Base-by-base conservation (phyloP, 2,329 filamentous ascomycete species). In the Phyllosticta capitalensis region DNA sequence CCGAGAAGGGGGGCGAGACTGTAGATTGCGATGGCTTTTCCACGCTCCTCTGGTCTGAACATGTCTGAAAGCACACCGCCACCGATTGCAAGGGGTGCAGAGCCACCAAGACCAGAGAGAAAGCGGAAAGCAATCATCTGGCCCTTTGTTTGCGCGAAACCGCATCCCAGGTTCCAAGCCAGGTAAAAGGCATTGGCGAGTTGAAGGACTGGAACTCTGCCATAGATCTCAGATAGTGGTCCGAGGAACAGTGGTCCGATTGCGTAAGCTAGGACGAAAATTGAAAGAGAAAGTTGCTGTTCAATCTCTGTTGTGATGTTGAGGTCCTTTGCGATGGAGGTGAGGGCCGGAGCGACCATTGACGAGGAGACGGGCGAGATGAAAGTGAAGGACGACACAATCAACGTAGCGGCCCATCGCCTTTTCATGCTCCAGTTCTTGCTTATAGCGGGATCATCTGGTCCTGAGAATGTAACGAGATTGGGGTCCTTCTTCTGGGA, bases 1-100 rank as follows among this genome's bases (percentile, higher is more conserved):
- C 85, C 86, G 0, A 88, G 78, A 0, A 89, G 75, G 0, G 85
- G 85, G 1, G 80, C 81, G 0, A 88, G 75, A 55, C 77, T 81
- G 72, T 87, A 88, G 38, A 87, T 77, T 1, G 79, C 79, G 61
- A 87, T 81, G 3, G 84, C 82, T 62, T 78, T 80, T 2, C 85
- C 85, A 63, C 85, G 79, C 68, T 87, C 76, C 66, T 87, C 84
- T 0, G 84, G 75, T 9, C 69, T 71, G 72, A 83, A 87, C 30
- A 81, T 77, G 66, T 87, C 85, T 55, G 78, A 78, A 4, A 75
- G 66, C 9, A 73, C 45, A 20, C 71, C 70, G 49, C 71, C 72
- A 61, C 72, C 72, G 50, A 74, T 71, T n/a, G 71, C 71, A 10
- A 74, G 62, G 2, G 71, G 70, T 1, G 72, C 72, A 10, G 66